Percentiles rank a stretch among this genome's conserved stretches.
phyloP scores from a whole-genome alignment of 768 basidiomycete genomes.

The Tylopilus cervinicoccineus region DNA sequence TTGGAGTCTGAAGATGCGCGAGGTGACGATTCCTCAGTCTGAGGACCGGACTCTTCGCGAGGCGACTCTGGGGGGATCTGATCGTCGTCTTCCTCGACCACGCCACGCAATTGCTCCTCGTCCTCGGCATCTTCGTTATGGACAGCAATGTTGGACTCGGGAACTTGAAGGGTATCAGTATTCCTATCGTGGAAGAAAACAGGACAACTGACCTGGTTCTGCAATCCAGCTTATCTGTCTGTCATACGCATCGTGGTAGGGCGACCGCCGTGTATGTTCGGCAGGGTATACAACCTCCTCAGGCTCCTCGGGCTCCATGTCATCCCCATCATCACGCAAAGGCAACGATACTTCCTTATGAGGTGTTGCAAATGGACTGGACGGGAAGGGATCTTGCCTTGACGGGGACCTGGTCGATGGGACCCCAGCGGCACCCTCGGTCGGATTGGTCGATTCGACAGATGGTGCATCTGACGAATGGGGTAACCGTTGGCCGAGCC shows the following conservation, averaged over 20 bases:
- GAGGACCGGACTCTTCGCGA: slow-evolving; percentile 41
- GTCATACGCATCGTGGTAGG: slow-evolving; percentile 45
- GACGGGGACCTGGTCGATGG: slow-evolving; percentile 46
- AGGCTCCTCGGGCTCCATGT: slow-evolving; percentile 32
- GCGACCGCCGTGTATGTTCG: slow-evolving; percentile 49
- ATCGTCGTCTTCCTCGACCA: slow-evolving; percentile 43
- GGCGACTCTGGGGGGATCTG: slow-evolving; percentile 51
- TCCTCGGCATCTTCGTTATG: slow-evolving; percentile 50
- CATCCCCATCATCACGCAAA: slow-evolving; percentile 53
- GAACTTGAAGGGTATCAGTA: slow-evolving; percentile 36
- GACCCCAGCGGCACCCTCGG: slow-evolving; percentile 39
- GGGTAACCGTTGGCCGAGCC: slow-evolving; percentile 35
- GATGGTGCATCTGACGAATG: slow-evolving; percentile 55
- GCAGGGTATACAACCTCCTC: slow-evolving; percentile 65
- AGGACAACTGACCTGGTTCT: slow-evolving; percentile 51
- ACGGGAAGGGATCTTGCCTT: slow-evolving; percentile 57
- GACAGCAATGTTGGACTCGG: slow-evolving; percentile 62
- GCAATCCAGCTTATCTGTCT: slow-evolving; percentile 77
- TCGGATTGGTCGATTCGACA: slow-evolving; percentile 41
- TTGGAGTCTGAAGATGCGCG: slow-evolving; percentile 57
- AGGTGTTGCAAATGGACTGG: slow-evolving; percentile 71
- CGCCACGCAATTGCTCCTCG: slow-evolving; percentile 33
- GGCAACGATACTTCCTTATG: slow-evolving; percentile 55
- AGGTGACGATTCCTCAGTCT: slow-evolving; percentile 51
- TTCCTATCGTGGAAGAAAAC: slow-evolving; percentile 2